phyloP scores from a whole-genome alignment of 2,329 filamentous ascomycete species.

The Alternaria postmessia region DNA sequence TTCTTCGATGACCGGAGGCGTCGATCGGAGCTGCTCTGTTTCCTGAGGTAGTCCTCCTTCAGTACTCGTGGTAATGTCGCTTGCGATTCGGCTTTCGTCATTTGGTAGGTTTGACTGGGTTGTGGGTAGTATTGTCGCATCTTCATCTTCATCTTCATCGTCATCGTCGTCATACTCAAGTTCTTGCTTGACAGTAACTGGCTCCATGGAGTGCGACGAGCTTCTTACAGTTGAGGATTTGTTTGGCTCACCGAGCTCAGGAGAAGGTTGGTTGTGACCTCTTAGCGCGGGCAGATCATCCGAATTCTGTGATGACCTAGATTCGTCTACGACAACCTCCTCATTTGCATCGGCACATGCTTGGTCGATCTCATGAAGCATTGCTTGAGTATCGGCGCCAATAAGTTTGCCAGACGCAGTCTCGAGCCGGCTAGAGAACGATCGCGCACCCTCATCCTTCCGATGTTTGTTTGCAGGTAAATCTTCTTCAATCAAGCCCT shows the following conservation, averaged over 20 bases:
- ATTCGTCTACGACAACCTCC: not conserved
- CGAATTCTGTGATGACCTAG: constrained; percentile 20
- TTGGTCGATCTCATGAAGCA: constrained; percentile 36
- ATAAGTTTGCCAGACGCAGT: constrained; percentile 12
- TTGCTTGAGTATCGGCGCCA: constrained; percentile 37
- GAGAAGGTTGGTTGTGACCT: constrained; percentile 17
- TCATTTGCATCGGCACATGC: constrained; percentile 29
- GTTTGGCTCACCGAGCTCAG: constrained; percentile 30
- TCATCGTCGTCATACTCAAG: constrained; percentile 6
- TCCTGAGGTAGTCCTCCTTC: constrained; percentile 1
- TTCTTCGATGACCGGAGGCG: constrained; percentile 16
- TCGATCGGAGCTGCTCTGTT: constrained; percentile 19
- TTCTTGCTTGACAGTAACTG: constrained; percentile 5
- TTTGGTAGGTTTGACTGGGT: not conserved
- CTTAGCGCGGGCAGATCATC: not conserved
- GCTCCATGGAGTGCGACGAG: not conserved
- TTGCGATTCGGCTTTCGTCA: not conserved
- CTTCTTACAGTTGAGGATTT: not conserved
- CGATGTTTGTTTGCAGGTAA: not conserved
- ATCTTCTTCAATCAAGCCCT: constrained; percentile 32
- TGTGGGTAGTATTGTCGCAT: not conserved
- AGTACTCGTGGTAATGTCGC: not conserved
- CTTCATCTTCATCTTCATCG: not conserved
- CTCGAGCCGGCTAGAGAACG: not conserved
- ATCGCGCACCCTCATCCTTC: constrained; percentile 17